A percentile compares a stretch with the other conserved stretches of the same genome.
phyloP scores from a whole-genome alignment of 768 basidiomycete species.

The Termitomyces sp. region DNA sequence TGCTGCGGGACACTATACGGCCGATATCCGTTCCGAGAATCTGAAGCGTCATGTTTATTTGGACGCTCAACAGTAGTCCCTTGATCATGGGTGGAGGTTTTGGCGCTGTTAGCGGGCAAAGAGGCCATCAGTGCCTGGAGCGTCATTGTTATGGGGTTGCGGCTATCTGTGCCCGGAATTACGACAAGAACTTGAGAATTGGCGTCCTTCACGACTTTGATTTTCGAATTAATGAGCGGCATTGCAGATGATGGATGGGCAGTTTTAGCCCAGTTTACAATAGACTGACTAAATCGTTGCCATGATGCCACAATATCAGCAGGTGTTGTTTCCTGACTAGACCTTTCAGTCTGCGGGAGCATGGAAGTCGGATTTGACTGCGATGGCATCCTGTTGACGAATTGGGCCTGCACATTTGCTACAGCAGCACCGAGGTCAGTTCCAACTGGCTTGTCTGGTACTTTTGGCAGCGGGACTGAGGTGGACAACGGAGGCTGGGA shows the following conservation, averaged over 20 bases:
- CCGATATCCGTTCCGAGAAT: neutral
- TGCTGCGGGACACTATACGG: slow-evolving; percentile 7
- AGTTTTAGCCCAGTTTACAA: neutral
- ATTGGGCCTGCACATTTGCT: neutral
- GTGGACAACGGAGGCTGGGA: neutral
- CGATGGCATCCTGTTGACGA: neutral
- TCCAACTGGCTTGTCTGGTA: neutral
- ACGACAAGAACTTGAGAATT: neutral
- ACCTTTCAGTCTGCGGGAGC: neutral
- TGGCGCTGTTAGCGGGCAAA: neutral
- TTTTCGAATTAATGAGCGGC: neutral
- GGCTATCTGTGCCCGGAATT: neutral
- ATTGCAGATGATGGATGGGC: neutral
- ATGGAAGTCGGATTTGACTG: neutral
- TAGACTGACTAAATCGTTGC: neutral
- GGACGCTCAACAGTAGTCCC: neutral
- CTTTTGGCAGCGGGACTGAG: neutral
- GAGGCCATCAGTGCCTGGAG: neutral
- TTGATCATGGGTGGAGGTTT: neutral
- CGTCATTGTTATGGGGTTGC: neutral
- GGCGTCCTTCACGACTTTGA: neutral
- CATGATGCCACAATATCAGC: neutral
- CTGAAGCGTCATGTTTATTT: neutral
- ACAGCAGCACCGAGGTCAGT: neutral
- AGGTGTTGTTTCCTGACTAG: neutral